Conservation (phyloP, 208 protist species). For the Leishmania turanica region DNA sequence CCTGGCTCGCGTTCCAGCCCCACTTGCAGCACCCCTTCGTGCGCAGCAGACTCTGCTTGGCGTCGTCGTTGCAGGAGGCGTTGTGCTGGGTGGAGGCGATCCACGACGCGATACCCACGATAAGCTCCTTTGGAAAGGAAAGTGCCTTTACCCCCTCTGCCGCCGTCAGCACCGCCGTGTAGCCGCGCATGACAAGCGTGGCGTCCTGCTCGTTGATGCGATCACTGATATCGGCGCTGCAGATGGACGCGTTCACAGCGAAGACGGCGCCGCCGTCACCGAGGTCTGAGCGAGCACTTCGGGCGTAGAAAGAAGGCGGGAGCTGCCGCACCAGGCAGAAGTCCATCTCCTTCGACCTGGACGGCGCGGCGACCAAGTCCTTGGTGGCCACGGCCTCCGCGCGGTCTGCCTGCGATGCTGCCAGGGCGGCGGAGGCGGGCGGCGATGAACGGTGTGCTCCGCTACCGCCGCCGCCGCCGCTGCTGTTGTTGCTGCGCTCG, state of each 20-base stretch:
- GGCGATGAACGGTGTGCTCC: neutral
- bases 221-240: slow-evolving; percentile 41
- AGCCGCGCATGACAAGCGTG: slow-evolving; percentile 23
- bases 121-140: slow-evolving; percentile 59
- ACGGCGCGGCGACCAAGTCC: neutral
- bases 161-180: slow-evolving; percentile 36
- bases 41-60: slow-evolving; percentile 5
- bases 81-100: slow-evolving; percentile 5
- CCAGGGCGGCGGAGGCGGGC: neutral
- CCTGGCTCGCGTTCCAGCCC: slow-evolving; percentile 2
- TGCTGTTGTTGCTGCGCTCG: neutral
- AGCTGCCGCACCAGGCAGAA: slow-evolving; percentile 40
- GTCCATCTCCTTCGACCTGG: slow-evolving; percentile 13
- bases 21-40: slow-evolving; percentile 21
- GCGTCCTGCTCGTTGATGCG: slow-evolving; percentile 33
- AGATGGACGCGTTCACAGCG: slow-evolving; percentile 40
- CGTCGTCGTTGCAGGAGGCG: neutral
- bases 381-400: neutral
- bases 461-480: neutral
- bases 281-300: neutral
- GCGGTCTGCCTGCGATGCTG: neutral
- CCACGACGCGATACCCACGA: slow-evolving; percentile 48
- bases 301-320: slow-evolving; percentile 10
- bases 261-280: slow-evolving; percentile 47
- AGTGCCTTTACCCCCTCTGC: slow-evolving; percentile 31